Percentiles rank a stretch among this genome's conserved stretches.
Conservation (phyloP, 164 flowering plant genomes). For the Tetrastigma voinierianum region DNA sequence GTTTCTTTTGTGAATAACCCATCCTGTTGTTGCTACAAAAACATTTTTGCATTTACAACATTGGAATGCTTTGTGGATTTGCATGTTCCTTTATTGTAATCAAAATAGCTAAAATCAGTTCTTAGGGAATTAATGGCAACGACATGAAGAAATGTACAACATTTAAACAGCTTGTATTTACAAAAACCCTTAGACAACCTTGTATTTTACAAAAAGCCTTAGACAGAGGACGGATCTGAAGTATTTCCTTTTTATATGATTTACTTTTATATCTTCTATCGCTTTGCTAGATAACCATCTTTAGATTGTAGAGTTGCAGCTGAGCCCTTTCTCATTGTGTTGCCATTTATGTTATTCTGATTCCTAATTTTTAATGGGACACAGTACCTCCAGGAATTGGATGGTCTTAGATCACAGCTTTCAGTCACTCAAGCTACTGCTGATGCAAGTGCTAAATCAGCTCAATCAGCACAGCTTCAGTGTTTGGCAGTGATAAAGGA, state of each 20-base stretch:
- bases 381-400: slow-evolving; percentile 70
- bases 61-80: not conserved
- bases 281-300: not conserved
- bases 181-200: too few species aligned
- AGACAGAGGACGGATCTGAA: too few species aligned
- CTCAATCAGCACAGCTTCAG: slow-evolving; percentile 72
- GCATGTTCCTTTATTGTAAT: too few species aligned
- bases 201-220: too few species aligned
- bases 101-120: too few species aligned
- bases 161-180: too few species aligned
- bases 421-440: slow-evolving; percentile 66
- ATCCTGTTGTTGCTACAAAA: not conserved
- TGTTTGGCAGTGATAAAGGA: slow-evolving; percentile 62
- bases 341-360: not conserved
- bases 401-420: slow-evolving; percentile 60
- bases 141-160: too few species aligned
- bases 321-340: not conserved
- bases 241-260: too few species aligned
- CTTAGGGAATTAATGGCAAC: too few species aligned
- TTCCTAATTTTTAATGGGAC: not conserved
- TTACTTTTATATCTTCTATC: too few species aligned
- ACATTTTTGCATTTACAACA: not conserved
- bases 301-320: not conserved
- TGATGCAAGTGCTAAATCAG: slow-evolving; percentile 74
- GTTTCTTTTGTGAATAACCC: too few species aligned